phyloP scores from a whole-genome alignment of 2,329 filamentous ascomycete genomes.

The Zasmidium citrigriseum region DNA sequence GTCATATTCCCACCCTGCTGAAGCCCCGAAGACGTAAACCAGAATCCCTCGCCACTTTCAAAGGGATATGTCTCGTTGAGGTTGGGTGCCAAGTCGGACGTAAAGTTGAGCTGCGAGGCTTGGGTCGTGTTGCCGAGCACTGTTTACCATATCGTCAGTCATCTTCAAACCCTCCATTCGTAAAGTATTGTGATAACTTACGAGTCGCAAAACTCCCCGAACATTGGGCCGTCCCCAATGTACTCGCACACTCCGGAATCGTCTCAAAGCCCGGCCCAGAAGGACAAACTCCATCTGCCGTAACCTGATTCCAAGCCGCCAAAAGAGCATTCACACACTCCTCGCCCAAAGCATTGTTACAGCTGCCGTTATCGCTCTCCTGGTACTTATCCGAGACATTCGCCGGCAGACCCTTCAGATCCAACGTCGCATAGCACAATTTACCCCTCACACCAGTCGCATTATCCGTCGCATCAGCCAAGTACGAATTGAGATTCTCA shows the following conservation, averaged over 20 bases:
- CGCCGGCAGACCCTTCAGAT: slow-evolving; percentile 1
- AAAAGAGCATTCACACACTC: slow-evolving; percentile 7
- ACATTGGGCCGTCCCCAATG: neutral
- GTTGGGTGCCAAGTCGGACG: too few relatives aligned
- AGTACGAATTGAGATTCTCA: neutral
- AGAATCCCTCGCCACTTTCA: neutral
- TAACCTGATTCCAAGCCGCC: neutral
- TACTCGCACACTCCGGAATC: slow-evolving; percentile 5
- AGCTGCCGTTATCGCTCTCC: slow-evolving; percentile 6
- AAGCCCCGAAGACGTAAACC: neutral
- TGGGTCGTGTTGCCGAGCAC: neutral
- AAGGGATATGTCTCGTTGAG: neutral
- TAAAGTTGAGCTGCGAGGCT: neutral
- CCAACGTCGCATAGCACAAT: neutral
- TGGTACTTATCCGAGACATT: slow-evolving; percentile 7
- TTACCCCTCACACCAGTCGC: neutral
- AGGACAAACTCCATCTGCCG: neutral
- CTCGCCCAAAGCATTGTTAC: slow-evolving; percentile 3
- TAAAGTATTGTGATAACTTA: neutral
- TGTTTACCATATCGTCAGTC: neutral
- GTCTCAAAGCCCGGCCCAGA: neutral
- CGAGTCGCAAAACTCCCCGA: neutral
- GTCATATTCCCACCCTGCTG: neutral
- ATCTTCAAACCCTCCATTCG: neutral
- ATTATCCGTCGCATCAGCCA: neutral